Conservation (phyloP, 768 basidiomycete species). For the Suillus alpinus region DNA sequence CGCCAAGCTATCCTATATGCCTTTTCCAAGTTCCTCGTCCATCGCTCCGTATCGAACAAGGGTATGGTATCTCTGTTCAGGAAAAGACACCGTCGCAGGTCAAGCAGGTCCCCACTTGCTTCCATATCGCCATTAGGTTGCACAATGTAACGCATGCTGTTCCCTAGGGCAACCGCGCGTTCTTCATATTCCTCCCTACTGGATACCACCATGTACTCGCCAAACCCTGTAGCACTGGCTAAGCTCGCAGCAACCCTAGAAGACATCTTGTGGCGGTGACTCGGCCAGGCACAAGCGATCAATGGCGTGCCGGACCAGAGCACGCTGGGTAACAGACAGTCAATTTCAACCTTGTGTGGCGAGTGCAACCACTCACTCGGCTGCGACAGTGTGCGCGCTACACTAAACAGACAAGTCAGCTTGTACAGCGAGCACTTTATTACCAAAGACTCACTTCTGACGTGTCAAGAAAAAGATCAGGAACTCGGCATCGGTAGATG, state of each 20-base stretch:
- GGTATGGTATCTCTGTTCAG: slow-evolving; percentile 40
- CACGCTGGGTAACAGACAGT: slow-evolving; percentile 30
- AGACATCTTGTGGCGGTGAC: slow-evolving; percentile 46
- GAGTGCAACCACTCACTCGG: slow-evolving; percentile 35
- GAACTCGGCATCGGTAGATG: slow-evolving; percentile 43
- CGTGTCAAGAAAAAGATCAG: slow-evolving; percentile 51
- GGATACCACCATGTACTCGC: slow-evolving; percentile 44
- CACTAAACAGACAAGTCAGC: slow-evolving; percentile 30
- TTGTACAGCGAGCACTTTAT: neutral
- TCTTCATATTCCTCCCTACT: slow-evolving; percentile 44
- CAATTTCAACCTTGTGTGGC: slow-evolving; percentile 1
- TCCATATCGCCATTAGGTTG: slow-evolving; percentile 12
- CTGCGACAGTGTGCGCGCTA: slow-evolving; percentile 51
- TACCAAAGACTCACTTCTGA: slow-evolving; percentile 36
- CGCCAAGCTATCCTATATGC: slow-evolving; percentile 42
- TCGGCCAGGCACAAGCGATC: slow-evolving; percentile 43
- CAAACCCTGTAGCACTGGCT: slow-evolving; percentile 46
- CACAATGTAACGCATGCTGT: slow-evolving; percentile 20
- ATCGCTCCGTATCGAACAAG: slow-evolving; percentile 47
- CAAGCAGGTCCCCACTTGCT: slow-evolving; percentile 34
- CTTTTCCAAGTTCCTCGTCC: slow-evolving; percentile 48
- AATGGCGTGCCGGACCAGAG: slow-evolving; percentile 53
- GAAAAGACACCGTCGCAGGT: slow-evolving; percentile 41
- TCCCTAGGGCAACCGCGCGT: slow-evolving; percentile 41
- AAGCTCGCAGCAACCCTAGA: slow-evolving; percentile 50